Conservation (phyloP, 495 filamentous ascomycete genomes). For the Daldinia childiae region DNA sequence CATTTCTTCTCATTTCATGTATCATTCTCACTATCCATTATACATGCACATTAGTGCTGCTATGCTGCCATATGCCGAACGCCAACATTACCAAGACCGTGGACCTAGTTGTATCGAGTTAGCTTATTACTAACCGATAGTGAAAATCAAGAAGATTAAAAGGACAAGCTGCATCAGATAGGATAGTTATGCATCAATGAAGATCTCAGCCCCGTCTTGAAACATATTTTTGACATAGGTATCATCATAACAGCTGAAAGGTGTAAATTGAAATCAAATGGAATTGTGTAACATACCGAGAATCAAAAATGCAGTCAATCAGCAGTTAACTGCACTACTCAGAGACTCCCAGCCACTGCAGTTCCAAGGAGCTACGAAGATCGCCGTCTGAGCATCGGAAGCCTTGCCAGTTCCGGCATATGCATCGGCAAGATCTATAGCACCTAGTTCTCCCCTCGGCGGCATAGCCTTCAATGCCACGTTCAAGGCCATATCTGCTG, state of each 20-base stretch:
- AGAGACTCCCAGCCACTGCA: constrained; percentile 68
- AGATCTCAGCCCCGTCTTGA: constrained; percentile 50
- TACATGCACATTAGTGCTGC: neutral
- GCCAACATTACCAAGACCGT: neutral
- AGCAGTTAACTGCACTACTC: constrained; percentile 43
- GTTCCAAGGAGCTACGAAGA: constrained; percentile 85
- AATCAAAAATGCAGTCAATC: constrained; percentile 14
- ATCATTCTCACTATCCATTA: neutral
- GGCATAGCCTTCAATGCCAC: constrained; percentile 78
- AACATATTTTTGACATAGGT: constrained; percentile 46
- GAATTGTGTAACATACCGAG: constrained; percentile 18
- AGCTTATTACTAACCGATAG: neutral
- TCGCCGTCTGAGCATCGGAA: constrained; percentile 76
- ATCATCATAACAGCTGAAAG: constrained; percentile 42
- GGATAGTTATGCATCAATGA: constrained; percentile 46
- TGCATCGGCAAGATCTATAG: constrained; percentile 75
- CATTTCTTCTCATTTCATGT: constrained; percentile 16
- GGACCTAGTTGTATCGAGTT: constrained; percentile 9
- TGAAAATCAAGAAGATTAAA: neutral
- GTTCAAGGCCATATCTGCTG: constrained; percentile 81
- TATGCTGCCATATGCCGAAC: neutral
- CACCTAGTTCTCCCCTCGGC: constrained; percentile 71
- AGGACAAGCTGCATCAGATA: constrained; percentile 29
- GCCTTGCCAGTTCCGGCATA: constrained; percentile 77
- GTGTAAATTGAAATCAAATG: neutral